A percentile compares a stretch with the other conserved stretches of the same genome.
Conservation (phyloP, 2,329 filamentous ascomycete species). For the Aspergillus aculeatinus region DNA sequence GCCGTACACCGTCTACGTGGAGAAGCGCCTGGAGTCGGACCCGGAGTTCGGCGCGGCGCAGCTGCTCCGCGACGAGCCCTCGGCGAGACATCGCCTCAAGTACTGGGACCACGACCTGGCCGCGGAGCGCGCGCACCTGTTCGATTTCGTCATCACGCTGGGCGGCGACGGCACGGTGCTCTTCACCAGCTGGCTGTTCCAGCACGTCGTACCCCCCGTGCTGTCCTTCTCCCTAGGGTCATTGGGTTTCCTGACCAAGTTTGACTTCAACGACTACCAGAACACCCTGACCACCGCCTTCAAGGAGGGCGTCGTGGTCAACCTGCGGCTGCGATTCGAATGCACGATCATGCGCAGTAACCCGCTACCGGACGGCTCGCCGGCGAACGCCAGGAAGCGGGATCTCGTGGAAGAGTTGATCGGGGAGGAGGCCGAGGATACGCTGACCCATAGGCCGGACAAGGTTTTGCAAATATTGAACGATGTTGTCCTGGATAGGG, state of each 20-base stretch:
- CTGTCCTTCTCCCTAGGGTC: slow-evolving; percentile 89
- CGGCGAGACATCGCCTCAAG: slow-evolving; percentile 60
- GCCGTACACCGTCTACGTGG: slow-evolving; percentile 75
- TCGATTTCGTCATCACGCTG: slow-evolving; percentile 90
- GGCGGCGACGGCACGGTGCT: slow-evolving; percentile 96
- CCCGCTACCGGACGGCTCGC: slow-evolving; percentile 30
- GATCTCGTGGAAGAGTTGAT: slow-evolving; percentile 89
- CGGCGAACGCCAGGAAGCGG: slow-evolving; percentile 43
- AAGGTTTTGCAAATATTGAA: slow-evolving; percentile 89
- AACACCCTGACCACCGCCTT: slow-evolving; percentile 71
- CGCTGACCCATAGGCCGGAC: slow-evolving; percentile 80
- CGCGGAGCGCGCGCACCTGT: slow-evolving; percentile 73
- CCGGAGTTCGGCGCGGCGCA: slow-evolving; percentile 71
- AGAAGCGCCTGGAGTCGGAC: slow-evolving; percentile 70
- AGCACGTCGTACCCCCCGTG: slow-evolving; percentile 89
- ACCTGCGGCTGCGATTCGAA: slow-evolving; percentile 83
- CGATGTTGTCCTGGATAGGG: slow-evolving; percentile 92
- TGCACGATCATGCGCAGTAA: slow-evolving; percentile 80
- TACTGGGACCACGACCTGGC: slow-evolving; percentile 86
- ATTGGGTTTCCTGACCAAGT: slow-evolving; percentile 92
- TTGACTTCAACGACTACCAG: slow-evolving; percentile 78
- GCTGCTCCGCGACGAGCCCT: slow-evolving; percentile 62
- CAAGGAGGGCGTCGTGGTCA: slow-evolving; percentile 80
- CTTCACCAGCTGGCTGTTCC: slow-evolving; percentile 95
- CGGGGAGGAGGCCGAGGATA: slow-evolving; percentile 79